These are phyloP conservation scores for Wallacemonas sp. DNA, from an alignment of 208 protist genomes.

Conservation along the genomic window DNA sequence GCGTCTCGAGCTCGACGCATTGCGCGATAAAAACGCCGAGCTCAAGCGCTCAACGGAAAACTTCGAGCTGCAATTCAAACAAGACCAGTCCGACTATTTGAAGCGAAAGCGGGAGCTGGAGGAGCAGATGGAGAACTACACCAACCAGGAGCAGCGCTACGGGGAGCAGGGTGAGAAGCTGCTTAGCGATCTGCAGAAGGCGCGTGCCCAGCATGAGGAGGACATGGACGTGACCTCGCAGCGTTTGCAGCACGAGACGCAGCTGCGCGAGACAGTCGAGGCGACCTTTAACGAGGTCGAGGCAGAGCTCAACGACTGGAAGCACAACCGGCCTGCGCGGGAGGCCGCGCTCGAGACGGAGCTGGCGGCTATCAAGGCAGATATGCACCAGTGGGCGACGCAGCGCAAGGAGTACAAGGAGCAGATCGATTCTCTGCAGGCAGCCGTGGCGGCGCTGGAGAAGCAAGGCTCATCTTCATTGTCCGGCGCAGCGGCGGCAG, in stretches of 20 bases:
- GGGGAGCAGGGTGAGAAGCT: constrained; percentile 55
- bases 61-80: constrained; percentile 78
- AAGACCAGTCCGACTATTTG: constrained; percentile 65
- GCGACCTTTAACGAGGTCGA: constrained; percentile 46
- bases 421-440: constrained; percentile 40
- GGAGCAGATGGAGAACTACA: constrained; percentile 72
- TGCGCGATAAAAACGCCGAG: constrained; percentile 63
- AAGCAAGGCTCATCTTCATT: constrained; percentile 22
- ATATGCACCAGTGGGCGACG: constrained; percentile 50
- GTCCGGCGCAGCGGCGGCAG: neutral
- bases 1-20: constrained; percentile 61
- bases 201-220: constrained; percentile 33
- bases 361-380: constrained; percentile 48
- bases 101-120: constrained; percentile 67
- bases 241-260: constrained; percentile 49
- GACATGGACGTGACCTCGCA: constrained; percentile 50
- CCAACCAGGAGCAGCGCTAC: constrained; percentile 48
- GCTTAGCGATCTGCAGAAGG: constrained; percentile 53
- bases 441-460: constrained; percentile 43
- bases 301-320: constrained; percentile 52
- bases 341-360: constrained; percentile 48
- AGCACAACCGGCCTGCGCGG: constrained; percentile 48
- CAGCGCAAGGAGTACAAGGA: constrained; percentile 68
- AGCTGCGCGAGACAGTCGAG: constrained; percentile 67
- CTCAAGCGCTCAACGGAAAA: constrained; percentile 68